Conservation (phyloP, 176 grass and related monocot genomes). For the Eleusine indica region DNA sequence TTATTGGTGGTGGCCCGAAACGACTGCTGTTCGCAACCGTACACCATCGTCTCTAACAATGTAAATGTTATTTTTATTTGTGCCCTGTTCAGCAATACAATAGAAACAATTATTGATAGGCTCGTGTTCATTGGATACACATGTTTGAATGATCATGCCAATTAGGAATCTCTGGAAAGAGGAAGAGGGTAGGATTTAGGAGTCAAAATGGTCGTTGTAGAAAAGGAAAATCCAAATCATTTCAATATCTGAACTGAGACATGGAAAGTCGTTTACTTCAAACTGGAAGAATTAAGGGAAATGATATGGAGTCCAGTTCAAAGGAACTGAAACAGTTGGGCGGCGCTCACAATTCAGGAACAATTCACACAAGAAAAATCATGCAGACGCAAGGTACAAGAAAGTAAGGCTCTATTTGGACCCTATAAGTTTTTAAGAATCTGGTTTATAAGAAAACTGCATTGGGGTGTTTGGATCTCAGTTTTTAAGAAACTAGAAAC, state of each 20-base stretch:
- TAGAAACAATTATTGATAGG: background rate
- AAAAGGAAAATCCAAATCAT: too few relatives aligned
- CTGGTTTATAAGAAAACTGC: too few relatives aligned
- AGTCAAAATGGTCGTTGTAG: background rate
- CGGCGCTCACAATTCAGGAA: background rate
- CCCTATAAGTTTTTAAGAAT: too few relatives aligned
- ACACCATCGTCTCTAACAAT: too few relatives aligned
- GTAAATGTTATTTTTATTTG: too few relatives aligned
- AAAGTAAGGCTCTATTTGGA: too few relatives aligned
- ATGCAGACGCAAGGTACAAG: background rate
- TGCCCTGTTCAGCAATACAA: background rate
- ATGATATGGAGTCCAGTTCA: background rate
- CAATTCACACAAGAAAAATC: background rate
- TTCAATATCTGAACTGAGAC: too few relatives aligned
- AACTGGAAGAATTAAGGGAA: too few relatives aligned
- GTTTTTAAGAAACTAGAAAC: too few relatives aligned
- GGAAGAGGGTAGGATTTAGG: background rate
- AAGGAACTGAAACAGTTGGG: background rate
- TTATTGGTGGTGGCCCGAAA: slow-evolving; percentile 6
- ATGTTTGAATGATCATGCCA: background rate
- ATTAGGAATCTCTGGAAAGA: background rate
- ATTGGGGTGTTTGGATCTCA: too few relatives aligned
- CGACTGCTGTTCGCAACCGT: background rate
- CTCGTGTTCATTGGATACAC: background rate
- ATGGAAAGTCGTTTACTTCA: too few relatives aligned